Conservation (phyloP, 1,139 yeast species). For the Blastobotrys proliferans region DNA sequence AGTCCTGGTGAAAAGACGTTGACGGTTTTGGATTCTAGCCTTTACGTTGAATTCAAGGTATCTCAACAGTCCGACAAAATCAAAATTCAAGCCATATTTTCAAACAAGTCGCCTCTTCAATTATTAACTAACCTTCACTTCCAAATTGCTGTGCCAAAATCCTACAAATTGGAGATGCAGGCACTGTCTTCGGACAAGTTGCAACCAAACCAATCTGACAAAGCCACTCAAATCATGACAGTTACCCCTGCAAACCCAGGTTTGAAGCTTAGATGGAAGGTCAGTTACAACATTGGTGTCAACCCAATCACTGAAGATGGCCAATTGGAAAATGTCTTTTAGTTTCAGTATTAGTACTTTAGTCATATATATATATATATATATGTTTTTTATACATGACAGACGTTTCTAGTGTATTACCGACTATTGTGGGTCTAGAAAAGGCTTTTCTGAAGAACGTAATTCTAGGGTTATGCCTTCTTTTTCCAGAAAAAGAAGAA, state of each 20-base stretch:
- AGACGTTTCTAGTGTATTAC: background rate
- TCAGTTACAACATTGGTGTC: slow-evolving; percentile 42
- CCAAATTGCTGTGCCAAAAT: slow-evolving; percentile 79
- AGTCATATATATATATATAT: background rate
- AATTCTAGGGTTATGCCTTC: no score
- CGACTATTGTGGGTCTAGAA: no score
- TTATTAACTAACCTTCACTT: slow-evolving; percentile 53
- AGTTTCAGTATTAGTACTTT: no score
- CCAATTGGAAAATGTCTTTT: slow-evolving; percentile 9
- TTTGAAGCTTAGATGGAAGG: slow-evolving; percentile 79
- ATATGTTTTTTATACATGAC: background rate
- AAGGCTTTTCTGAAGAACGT: no score
- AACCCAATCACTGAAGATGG: slow-evolving; percentile 10
- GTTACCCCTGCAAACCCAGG: slow-evolving; percentile 45
- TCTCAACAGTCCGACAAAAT: slow-evolving; percentile 37
- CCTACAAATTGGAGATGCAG: slow-evolving; percentile 57
- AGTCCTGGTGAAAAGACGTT: slow-evolving; percentile 17
- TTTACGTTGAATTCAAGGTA: slow-evolving; percentile 50
- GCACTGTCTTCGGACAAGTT: slow-evolving; percentile 64
- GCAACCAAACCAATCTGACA: slow-evolving; percentile 48
- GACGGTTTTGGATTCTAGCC: slow-evolving; percentile 30
- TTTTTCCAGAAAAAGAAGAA: no score
- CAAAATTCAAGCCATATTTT: slow-evolving; percentile 46
- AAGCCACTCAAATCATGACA: slow-evolving; percentile 55
- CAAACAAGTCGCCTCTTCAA: slow-evolving; percentile 44